Base-by-base conservation (phyloP, 441 rosid species). In the Capsella rubella region DNA sequence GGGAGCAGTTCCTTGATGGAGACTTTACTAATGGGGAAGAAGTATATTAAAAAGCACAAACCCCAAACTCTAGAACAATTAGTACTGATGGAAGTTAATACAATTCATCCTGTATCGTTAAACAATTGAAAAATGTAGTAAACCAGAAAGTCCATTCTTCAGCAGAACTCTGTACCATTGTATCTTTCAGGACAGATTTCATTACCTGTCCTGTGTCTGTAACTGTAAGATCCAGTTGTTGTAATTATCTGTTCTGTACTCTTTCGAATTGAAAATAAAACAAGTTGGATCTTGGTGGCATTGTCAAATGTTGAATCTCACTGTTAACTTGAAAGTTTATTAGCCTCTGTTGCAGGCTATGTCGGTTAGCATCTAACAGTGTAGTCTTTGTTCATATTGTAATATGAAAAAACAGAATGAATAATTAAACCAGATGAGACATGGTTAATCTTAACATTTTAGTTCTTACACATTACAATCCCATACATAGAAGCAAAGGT, bases 1-100 rank as follows among this genome's bases (percentile, higher is more conserved):
- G 96, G 95, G 93, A 92, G 85, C 87, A 88, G 73, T 59, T 78
- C 59, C 81, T 83, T 61, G 84, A 81, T 59, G 84, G 82, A 55
- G 80, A 83, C 37, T 71, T 75, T 4, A 56, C 72, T 54, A 67
- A 77, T 74, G 87, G 82, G 64, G 86, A 84, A 49, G 79, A 69
- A 62, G 70, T 75, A 16, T 69, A 69, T 61, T 69, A 75, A 46
- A 13, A 45, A 60, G 29, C 40, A 59, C 54, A 28, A 65, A 49
- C 29, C 71, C 43, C 61, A 16, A 66, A 57, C 37, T 69, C 34
- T 15, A 8, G 4, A 56, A 66, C 60, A n/a, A 62, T 55, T 45
- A 11, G 18, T 39, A 46, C 51, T 71, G 39, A 28, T 47, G 32
- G 51, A 66, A 47, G 50, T 49, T 27, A 35, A 35, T 56, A 67